Conservation (phyloP, 2,329 filamentous ascomycete genomes). For the Clonostachys rosea region DNA sequence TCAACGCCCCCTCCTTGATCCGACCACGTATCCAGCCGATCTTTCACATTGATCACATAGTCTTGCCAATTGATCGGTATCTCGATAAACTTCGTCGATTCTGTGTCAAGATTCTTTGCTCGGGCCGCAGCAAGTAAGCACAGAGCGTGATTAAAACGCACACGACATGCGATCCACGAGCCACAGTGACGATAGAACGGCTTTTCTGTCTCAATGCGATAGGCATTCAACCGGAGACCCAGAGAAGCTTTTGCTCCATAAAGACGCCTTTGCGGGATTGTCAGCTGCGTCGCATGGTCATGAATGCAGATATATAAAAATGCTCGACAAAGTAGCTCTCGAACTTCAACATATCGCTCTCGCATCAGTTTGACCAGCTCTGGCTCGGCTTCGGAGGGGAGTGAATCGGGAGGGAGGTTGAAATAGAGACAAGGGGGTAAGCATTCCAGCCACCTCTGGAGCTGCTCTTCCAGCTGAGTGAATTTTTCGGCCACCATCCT, state of each 20-base stretch:
- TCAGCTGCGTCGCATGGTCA: conserved; percentile 5
- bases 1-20: conserved; percentile 7
- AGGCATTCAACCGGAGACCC: conserved; percentile 5
- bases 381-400: conserved; percentile 4
- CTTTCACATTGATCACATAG: conserved; percentile 6
- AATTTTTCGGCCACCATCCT: background rate
- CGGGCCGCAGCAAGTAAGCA: conserved; percentile 7
- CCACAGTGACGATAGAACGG: conserved; percentile 7
- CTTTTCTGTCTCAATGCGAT: conserved; percentile 8
- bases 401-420: conserved; percentile 7
- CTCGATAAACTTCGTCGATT: conserved; percentile 3
- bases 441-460: conserved; percentile 75
- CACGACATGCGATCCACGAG: conserved; percentile 8
- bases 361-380: conserved; percentile 9
- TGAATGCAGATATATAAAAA: conserved; percentile 8
- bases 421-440: conserved; percentile 68
- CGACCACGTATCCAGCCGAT: conserved; percentile 7
- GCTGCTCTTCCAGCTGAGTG: conserved; percentile 61
- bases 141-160: conserved; percentile 8
- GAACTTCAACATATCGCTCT: conserved; percentile 8
- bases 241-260: conserved; percentile 6
- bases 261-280: conserved; percentile 3
- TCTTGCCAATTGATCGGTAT: conserved; percentile 7
- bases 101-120: conserved; percentile 4
- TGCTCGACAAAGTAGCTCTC: conserved; percentile 7